Evolutionary conservation across 192 early-diverging fungal genomes (phyloP), one percentile per base, ranked within the genome.

Genomic region (Entrophospora sp.): DNA sequence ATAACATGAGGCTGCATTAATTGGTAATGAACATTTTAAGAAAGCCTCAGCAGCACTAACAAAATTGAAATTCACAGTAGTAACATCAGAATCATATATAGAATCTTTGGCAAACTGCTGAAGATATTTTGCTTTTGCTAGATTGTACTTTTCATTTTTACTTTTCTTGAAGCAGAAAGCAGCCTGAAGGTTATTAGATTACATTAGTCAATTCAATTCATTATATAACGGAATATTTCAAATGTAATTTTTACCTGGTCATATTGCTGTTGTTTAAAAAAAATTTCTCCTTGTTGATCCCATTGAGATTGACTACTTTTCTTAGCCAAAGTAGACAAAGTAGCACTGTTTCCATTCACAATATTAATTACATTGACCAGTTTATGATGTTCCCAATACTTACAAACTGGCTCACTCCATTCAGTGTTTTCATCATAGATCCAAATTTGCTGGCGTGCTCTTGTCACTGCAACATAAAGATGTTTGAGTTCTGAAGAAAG

Each of bases 11-110:
- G 48, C 48, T n/a, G 7, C 48, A 10, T 49, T 5, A 9, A 24
- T 24, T n/a, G 6, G 24, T 22, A 5, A 7, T 6, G 5, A 20
- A 24, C 48, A 49, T n/a, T 49, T 22, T 20, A 5, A 6, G 18
- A 49, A 49, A n/a, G 48, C 48, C 9, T 49, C 48, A 49, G 48
- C 48, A n/a, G 48, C 48, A n/a, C n/a, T n/a, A n/a, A n/a, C n/a
- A n/a, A n/a, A n/a, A n/a, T n/a, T n/a, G n/a, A n/a, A n/a, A n/a
- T 7, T 22, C n/a, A 49, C 48, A 24, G 48, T 49, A n/a, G 5
- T 24, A 9, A 5, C 6, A 49, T 49, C 48, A 49, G 48, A 49
- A 49, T 49, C 48, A 49, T 40, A 40, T 40, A 49, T 24, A n/a
- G 48, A 49, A n/a, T n/a, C n/a, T n/a, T n/a, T n/a, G n/a, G n/a